Base-by-base conservation (phyloP, 345 rosid species). In the Eucalyptus pauciflora region DNA sequence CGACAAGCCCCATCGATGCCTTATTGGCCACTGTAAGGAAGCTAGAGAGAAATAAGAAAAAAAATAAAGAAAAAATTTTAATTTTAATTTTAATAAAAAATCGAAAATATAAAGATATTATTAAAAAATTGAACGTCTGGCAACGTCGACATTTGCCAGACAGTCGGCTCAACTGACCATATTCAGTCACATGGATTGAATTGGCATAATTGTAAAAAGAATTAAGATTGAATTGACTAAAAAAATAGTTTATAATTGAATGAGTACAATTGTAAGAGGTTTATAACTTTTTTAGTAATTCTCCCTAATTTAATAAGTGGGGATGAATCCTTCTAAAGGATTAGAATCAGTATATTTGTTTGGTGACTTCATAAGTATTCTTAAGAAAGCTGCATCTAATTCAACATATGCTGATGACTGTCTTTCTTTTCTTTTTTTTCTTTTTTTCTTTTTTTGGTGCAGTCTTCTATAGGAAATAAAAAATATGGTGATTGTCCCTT, bases 121-220 rank as follows among this genome's bases (percentile, higher is more conserved):
- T 51, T 17, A 16, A 51, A 51, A 50, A 51, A 51, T 51, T 51
- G 8, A 16, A 51, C 1, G 2, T 51, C 8, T n/a, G n/a, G n/a
- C n/a, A n/a, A n/a, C n/a, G 2, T 51, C 8, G 16, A 51, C 7
- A 15, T 51, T 52, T 52, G 9, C 22, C 0, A 6, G 8, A 17
- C 8, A 3, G 8, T 1, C 3, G 7, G 0, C 2, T 2, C 0
- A 6, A 2, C 0, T 0, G 52, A 2, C 3, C 7, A 50, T 50
- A 50, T 50, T 51, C 7, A 51, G 56, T 4, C 4, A 7, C 10
- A 52, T 52, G 24, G 0, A 52, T 52, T 52, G 2, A 20, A 52
- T 51, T 17, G 2, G 8, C 56, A 51, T 7, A 51, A 17, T 51
- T 7, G 3, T 4, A 51, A 51, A 51, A 51, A 7, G n/a, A 51